Conservation (phyloP, 345 rosid genomes). For the Eucalyptus grandis region DNA sequence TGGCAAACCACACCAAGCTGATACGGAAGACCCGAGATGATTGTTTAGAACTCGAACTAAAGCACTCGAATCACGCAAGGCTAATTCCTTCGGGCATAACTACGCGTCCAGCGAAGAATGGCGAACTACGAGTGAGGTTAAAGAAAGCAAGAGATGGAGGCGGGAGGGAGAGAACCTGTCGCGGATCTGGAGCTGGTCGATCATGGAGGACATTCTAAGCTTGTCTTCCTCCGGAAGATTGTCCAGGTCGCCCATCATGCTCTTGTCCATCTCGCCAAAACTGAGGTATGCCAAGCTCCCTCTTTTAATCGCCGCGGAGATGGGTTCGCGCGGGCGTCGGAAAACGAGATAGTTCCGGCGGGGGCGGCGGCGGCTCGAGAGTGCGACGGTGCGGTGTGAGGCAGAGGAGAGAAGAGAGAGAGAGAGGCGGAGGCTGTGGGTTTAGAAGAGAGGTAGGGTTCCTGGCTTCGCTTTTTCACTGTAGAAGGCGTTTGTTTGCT, state of each 20-base stretch:
- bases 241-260: constrained; percentile 71
- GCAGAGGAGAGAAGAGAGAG: neutral
- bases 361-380: neutral
- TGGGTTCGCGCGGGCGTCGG: neutral
- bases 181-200: constrained; percentile 85
- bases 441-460: neutral
- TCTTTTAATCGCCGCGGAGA: neutral
- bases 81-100: neutral
- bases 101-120: neutral
- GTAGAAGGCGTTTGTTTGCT: fast-evolving
- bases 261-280: constrained; percentile 48
- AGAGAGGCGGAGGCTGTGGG: neutral
- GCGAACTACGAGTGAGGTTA: neutral
- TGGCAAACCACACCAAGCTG: neutral
- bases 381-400: neutral
- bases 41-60: neutral
- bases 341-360: neutral
- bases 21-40: neutral
- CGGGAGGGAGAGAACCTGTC: constrained; percentile 41
- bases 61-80: neutral
- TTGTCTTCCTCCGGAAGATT: constrained; percentile 74
- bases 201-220: constrained; percentile 64
- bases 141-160: neutral
- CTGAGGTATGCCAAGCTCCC: neutral
- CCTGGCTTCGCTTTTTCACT: fast-evolving